Conservation (phyloP, 2,329 filamentous ascomycete genomes). For the Cadophora sp. region DNA sequence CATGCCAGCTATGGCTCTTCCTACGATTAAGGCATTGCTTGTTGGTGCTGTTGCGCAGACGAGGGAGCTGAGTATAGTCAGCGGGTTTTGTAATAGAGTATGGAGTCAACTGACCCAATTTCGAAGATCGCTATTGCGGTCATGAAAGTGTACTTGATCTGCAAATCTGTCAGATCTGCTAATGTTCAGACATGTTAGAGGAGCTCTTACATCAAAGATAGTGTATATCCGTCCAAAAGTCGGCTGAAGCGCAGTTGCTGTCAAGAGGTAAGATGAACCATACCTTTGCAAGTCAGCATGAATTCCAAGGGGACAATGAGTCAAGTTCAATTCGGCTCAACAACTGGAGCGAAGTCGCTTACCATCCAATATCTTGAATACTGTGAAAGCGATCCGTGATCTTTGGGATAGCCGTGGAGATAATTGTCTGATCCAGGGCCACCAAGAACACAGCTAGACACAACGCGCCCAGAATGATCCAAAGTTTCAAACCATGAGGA, state of each 20-base stretch:
- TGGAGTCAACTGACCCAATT: slow-evolving; percentile 36
- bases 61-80: slow-evolving; percentile 38
- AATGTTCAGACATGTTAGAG: background rate
- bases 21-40: slow-evolving; percentile 44
- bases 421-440: slow-evolving; percentile 45
- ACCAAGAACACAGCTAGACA: slow-evolving; percentile 39
- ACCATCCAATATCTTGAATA: slow-evolving; percentile 38
- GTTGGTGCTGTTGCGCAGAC: slow-evolving; percentile 45
- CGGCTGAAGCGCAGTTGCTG: slow-evolving; percentile 42
- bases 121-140: slow-evolving; percentile 44
- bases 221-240: slow-evolving; percentile 43
- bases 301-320: background rate
- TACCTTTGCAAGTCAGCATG: slow-evolving; percentile 36
- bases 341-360: no score
- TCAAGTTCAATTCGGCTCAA: background rate
- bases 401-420: slow-evolving; percentile 48
- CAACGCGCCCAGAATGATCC: slow-evolving; percentile 34
- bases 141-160: slow-evolving; percentile 42
- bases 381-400: slow-evolving; percentile 44
- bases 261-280: slow-evolving; percentile 46
- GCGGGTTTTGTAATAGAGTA: slow-evolving; percentile 1
- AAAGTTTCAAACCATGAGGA: slow-evolving; percentile 36
- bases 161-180: background rate
- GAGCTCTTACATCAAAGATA: slow-evolving; percentile 36
- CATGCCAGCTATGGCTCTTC: slow-evolving; percentile 44